phyloP scores from a whole-genome alignment of 768 basidiomycete species.

The Mycena alexandri region DNA sequence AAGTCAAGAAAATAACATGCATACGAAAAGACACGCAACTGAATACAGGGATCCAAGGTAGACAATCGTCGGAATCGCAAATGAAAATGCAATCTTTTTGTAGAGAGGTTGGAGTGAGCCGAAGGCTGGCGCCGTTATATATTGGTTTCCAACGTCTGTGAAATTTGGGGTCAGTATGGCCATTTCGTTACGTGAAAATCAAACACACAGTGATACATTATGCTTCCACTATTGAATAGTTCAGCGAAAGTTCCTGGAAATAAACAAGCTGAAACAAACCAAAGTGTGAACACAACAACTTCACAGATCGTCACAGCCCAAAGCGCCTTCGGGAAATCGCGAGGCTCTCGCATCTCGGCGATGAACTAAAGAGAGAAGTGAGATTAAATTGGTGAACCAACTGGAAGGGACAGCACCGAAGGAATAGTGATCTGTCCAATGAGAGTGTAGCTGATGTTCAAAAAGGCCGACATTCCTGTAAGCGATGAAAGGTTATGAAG shows the following conservation, averaged over 20 bases:
- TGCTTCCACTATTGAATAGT: slow-evolving; percentile 44
- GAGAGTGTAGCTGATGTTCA: slow-evolving; percentile 61
- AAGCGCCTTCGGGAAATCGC: slow-evolving; percentile 61
- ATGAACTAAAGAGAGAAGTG: slow-evolving; percentile 51
- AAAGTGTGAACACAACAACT: slow-evolving; percentile 56
- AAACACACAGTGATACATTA: slow-evolving; percentile 54
- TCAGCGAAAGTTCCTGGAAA: too few species aligned
- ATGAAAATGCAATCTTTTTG: slow-evolving; percentile 61
- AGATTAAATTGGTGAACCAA: slow-evolving; percentile 5
- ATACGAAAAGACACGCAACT: slow-evolving; percentile 38
- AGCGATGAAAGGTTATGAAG: not conserved
- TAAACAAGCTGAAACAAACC: not conserved
- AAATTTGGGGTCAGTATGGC: not conserved
- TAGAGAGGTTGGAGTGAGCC: slow-evolving; percentile 52
- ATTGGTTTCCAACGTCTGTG: slow-evolving; percentile 49
- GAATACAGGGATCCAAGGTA: slow-evolving; percentile 61
- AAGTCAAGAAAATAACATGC: not conserved
- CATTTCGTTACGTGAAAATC: not conserved
- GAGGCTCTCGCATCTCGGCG: slow-evolving; percentile 62
- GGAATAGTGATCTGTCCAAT: slow-evolving; percentile 61
- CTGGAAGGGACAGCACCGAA: slow-evolving; percentile 7
- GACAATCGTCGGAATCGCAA: slow-evolving; percentile 60
- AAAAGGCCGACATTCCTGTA: slow-evolving; percentile 58
- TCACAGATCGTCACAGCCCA: slow-evolving; percentile 60
- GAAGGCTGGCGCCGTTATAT: slow-evolving; percentile 59